Conservation (phyloP, 2,329 filamentous ascomycete species). For the Colletotrichum sublineola region DNA sequence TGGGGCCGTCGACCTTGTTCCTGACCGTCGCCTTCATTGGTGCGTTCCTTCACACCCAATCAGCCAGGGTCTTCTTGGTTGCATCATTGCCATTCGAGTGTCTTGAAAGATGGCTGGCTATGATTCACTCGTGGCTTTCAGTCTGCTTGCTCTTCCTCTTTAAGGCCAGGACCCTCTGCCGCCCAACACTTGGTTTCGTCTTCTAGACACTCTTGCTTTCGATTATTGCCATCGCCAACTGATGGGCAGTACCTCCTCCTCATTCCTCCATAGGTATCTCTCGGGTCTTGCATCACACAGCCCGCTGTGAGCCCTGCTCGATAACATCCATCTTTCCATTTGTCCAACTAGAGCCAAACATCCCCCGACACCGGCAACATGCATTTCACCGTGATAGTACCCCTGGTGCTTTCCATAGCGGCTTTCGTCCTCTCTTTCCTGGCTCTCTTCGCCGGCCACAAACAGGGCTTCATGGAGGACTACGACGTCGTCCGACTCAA, state of each 20-base stretch:
- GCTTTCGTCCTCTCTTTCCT: slow-evolving; percentile 56
- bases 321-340: not conserved
- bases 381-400: slow-evolving; percentile 52
- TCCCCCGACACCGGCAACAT: slow-evolving; percentile 32
- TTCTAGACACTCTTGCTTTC: slow-evolving; percentile 6
- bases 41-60: slow-evolving; percentile 27
- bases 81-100: slow-evolving; percentile 35
- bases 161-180: slow-evolving; percentile 20
- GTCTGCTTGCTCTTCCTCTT: slow-evolving; percentile 17
- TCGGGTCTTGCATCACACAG: not conserved
- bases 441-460: slow-evolving; percentile 56
- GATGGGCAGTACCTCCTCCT: slow-evolving; percentile 8
- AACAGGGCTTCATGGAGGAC: slow-evolving; percentile 59
- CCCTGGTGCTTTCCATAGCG: slow-evolving; percentile 54
- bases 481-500: slow-evolving; percentile 58
- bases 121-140: slow-evolving; percentile 27
- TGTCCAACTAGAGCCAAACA: slow-evolving; percentile 2
- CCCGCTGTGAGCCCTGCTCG: slow-evolving; percentile 5
- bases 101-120: slow-evolving; percentile 8
- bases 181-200: not conserved
- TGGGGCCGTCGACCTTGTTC: slow-evolving; percentile 20
- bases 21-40: slow-evolving; percentile 23
- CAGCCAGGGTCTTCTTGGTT: slow-evolving; percentile 30
- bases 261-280: not conserved
- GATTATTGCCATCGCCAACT: not conserved